These are phyloP conservation scores for Melampsora americana DNA, from an alignment of 1,284 basidiomycete genomes.

Conservation along the genomic window DNA sequence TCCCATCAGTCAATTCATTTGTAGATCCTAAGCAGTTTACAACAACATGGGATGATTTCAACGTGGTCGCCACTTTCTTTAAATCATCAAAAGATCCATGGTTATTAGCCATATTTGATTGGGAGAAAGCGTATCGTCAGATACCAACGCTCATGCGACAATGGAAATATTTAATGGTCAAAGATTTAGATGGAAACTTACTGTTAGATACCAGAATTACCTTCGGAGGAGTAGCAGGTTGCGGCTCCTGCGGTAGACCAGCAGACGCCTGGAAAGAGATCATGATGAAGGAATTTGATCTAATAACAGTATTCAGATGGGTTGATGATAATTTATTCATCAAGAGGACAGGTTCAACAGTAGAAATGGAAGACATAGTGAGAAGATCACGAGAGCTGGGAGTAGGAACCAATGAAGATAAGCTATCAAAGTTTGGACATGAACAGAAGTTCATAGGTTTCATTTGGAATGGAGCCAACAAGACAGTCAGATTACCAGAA, in stretches of 20 bases:
- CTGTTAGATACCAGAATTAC: background rate
- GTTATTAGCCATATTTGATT: background rate
- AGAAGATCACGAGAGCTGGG: background rate
- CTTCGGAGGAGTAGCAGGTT: background rate
- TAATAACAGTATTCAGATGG: background rate
- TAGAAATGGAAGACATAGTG: background rate
- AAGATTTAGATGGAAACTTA: background rate
- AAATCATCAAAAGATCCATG: background rate
- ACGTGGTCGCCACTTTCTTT: background rate
- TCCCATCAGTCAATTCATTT: conserved; percentile 18
- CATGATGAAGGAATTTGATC: background rate
- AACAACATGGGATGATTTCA: conserved; percentile 14
- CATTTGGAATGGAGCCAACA: background rate
- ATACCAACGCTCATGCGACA: no score
- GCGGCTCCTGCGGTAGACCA: conserved; percentile 2
- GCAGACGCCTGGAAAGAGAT: conserved; percentile 20
- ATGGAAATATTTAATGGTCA: conserved; percentile 1
- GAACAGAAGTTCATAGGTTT: conserved; percentile 5
- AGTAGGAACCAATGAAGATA: background rate
- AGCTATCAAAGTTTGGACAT: background rate
- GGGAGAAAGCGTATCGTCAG: no score
- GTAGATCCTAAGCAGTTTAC: background rate
- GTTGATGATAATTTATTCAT: background rate
- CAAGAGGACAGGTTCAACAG: background rate
- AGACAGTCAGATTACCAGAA: background rate